phyloP scores from a whole-genome alignment of 352 stramenopile genomes.

The Peronospora farinosa region DNA sequence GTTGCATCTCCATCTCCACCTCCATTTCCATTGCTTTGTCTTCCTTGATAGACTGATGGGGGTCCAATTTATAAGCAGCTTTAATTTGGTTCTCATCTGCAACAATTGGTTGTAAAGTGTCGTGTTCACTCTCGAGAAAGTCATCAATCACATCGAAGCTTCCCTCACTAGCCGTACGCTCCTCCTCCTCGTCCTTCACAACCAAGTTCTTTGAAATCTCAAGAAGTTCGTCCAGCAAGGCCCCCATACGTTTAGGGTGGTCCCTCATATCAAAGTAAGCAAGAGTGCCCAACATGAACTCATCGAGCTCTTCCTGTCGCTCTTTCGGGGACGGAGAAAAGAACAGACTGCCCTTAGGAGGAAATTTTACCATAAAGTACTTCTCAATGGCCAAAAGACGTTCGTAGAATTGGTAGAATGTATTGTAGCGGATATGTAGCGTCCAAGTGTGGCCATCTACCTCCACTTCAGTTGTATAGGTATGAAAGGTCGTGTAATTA shows the following conservation, averaged over 20 bases:
- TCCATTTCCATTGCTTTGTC: conserved; percentile 2
- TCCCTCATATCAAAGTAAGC: conserved; percentile 42
- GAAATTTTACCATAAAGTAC: conserved; percentile 54
- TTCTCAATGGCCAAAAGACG: conserved; percentile 41
- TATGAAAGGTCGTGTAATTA: conserved; percentile 31
- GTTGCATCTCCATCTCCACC: conserved; percentile 1
- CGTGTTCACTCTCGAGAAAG: background rate
- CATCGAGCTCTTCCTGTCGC: conserved; percentile 53
- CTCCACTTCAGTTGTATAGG: conserved; percentile 46
- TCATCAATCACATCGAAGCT: conserved; percentile 26
- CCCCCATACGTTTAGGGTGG: conserved; percentile 34
- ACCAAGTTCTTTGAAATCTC: conserved; percentile 38
- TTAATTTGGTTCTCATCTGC: conserved; percentile 10
- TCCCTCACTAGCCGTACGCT: conserved; percentile 31
- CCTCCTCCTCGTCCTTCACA: conserved; percentile 25
- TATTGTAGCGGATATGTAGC: conserved; percentile 56
- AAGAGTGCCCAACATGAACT: conserved; percentile 53
- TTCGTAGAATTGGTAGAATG: conserved; percentile 54
- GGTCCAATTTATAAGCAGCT: conserved; percentile 7
- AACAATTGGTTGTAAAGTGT: background rate
- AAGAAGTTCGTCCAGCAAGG: conserved; percentile 50
- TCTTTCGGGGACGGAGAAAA: conserved; percentile 49
- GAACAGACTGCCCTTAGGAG: conserved; percentile 56
- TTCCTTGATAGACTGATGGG: background rate
- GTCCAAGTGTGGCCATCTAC: conserved; percentile 38